Conservation (phyloP, 2,329 filamentous ascomycete species). For the Trichoderma endophyticum region DNA sequence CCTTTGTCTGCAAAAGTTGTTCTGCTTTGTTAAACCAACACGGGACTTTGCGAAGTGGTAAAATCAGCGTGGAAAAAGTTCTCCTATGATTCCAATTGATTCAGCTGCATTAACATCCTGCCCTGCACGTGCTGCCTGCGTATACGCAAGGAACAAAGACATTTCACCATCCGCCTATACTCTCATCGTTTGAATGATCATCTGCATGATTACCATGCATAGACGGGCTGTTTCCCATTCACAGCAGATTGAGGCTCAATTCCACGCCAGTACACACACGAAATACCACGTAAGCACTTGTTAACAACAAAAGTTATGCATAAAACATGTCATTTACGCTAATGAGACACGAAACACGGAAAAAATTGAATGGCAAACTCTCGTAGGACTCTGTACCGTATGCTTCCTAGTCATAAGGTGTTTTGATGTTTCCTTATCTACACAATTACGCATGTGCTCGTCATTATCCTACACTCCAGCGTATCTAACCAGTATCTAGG, state of each 20-base stretch:
- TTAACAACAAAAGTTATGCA: neutral
- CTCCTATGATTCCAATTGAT: neutral
- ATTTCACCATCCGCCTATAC: neutral
- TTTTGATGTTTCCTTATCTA: neutral
- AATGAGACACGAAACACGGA: neutral
- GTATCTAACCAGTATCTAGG: neutral
- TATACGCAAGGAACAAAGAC: neutral
- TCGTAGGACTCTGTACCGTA: neutral
- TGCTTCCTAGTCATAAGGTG: neutral
- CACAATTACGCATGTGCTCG: neutral
- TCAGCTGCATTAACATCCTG: neutral
- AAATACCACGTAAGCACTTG: neutral
- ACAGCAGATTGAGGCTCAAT: neutral
- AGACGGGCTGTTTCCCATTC: neutral
- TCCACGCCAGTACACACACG: neutral
- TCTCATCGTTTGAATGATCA: neutral
- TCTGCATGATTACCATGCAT: neutral
- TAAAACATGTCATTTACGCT: neutral
- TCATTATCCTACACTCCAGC: neutral
- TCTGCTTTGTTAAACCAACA: neutral
- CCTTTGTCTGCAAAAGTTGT: too few relatives aligned
- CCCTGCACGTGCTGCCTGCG: neutral
- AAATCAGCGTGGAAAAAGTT: neutral
- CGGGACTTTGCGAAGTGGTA: neutral
- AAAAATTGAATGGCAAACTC: neutral